A percentile compares a stretch with the other conserved stretches of the same genome.
Conservation (phyloP, 1,284 basidiomycete species). For the Trametes hirsuta region DNA sequence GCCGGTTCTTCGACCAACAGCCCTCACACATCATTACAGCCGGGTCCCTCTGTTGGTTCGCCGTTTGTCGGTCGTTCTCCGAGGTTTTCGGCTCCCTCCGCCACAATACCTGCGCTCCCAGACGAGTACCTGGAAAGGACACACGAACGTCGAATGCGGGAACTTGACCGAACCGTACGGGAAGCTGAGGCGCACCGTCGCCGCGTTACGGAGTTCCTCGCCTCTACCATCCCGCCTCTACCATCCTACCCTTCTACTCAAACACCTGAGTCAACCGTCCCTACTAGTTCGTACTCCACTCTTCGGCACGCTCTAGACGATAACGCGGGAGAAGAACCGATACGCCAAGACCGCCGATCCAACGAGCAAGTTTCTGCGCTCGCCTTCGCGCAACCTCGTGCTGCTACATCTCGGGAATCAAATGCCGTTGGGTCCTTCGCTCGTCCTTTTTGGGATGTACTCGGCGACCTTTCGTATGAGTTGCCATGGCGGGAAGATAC, state of each 20-base stretch:
- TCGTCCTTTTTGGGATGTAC: too few species aligned
- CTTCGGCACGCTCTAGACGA: constrained; percentile 23
- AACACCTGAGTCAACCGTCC: background rate
- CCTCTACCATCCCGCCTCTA: background rate
- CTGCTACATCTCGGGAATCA: background rate
- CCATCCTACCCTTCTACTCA: background rate
- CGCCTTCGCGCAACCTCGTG: background rate
- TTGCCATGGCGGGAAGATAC: too few species aligned
- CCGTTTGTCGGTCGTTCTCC: background rate
- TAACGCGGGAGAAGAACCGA: background rate
- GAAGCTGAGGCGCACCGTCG: constrained; percentile 16
- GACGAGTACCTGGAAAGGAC: background rate
- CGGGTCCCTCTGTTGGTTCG: background rate
- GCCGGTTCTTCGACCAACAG: background rate
- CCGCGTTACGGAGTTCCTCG: constrained; percentile 12
- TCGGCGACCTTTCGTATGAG: too few species aligned
- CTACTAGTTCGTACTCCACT: constrained; percentile 18
- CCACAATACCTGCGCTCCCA: background rate
- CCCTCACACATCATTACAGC: background rate
- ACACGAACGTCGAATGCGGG: constrained; percentile 4
- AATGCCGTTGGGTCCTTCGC: too few species aligned
- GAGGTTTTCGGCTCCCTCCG: background rate
- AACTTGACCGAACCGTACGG: constrained; percentile 14
- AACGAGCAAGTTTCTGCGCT: background rate
- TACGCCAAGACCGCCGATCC: background rate